Evolutionary conservation across 352 stramenopile genomes (phyloP), one percentile per base, ranked within the genome.

Genomic region (Plasmopara viticola): DNA sequence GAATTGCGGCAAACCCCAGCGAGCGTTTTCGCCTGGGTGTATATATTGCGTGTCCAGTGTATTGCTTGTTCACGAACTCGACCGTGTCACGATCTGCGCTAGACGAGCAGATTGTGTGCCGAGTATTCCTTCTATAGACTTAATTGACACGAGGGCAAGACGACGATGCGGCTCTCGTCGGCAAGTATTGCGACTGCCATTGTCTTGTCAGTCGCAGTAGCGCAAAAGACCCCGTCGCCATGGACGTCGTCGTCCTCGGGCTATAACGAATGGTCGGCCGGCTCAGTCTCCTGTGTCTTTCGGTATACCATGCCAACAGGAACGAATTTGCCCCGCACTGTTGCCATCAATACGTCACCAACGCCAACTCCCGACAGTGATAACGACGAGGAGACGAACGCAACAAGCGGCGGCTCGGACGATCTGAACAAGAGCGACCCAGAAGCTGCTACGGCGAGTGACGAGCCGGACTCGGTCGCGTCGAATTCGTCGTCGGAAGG

Each of bases 241-340:
- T 31, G 30, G 17, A 42, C 53, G 50, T 54, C 29, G 60, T 74
- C 59, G 12, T 88, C 51, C 50, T 89, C 62, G 62, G 74, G 43
- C n/a, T 64, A 51, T 9, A 42, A 45, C 35, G 51, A 33, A 25
- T 61, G 63, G 44, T 49, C 57, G 10, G 53, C 60, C 10, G 48
- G 34, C 4, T 48, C 60, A 4, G 67, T 77, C n/a, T 70, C 72
- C 34, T 83, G 72, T 45, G 54, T 69, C 1, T 84, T 84, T 51
- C 67, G 68, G 13, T 84, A 81, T 46, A 66, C 70, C 30, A 74
- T 84, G 70, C 65, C 72, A 9, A 84, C 72, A 4, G 66, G 62
- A 5, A 75, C 58, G 8, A 82, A 80, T 51, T n/a, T 79, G 8
- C 58, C 62, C 0, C 68, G 55, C 34, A 54, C 65, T 30, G 53